Percentiles rank a stretch among this genome's conserved stretches.
phyloP scores from a whole-genome alignment of 192 early-diverging fungal species.

The Phycomyces nitens region DNA sequence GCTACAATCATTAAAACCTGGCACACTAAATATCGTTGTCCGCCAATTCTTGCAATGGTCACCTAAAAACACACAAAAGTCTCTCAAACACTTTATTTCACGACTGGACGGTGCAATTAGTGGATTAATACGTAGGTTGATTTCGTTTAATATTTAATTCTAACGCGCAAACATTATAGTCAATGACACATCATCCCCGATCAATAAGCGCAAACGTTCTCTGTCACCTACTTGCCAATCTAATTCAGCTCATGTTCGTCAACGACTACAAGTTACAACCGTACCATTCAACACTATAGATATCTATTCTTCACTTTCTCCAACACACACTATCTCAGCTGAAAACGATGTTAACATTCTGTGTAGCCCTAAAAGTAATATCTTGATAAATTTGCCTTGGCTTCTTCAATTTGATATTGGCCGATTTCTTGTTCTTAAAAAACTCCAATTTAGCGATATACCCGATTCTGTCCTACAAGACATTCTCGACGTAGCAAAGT shows the following conservation, averaged over 20 bases:
- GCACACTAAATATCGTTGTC: background rate
- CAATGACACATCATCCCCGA: no score
- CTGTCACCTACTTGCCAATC: no score
- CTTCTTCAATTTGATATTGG: background rate
- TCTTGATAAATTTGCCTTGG: background rate
- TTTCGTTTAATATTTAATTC: no score
- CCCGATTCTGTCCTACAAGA: background rate
- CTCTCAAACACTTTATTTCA: background rate
- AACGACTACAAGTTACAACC: no score
- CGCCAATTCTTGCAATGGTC: background rate
- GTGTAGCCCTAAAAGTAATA: background rate
- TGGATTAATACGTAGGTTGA: no score
- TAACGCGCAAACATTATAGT: no score
- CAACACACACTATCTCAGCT: no score
- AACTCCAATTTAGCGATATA: background rate
- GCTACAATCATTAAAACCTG: background rate
- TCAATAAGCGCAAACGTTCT: no score
- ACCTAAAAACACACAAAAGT: background rate
- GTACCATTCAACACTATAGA: no score
- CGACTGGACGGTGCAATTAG: background rate
- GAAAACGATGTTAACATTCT: no score
- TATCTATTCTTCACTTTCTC: no score
- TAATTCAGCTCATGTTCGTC: no score
- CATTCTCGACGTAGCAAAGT: background rate
- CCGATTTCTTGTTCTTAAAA: background rate